Evolutionary conservation across 257 asterid genomes (phyloP).

Genomic region (Cordia subcordata): DNA sequence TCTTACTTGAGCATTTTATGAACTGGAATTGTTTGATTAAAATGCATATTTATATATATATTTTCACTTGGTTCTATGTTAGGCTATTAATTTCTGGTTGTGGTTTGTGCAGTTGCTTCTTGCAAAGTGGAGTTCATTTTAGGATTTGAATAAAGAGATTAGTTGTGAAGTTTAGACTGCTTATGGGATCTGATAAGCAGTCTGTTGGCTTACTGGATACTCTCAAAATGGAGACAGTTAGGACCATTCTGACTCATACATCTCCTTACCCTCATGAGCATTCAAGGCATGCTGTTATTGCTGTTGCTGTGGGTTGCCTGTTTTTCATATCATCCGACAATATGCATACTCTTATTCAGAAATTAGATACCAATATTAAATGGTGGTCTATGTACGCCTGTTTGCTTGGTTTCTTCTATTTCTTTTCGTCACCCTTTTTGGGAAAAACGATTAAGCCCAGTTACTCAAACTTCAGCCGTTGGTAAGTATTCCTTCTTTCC

Average conservation of each 20-base stretch:
- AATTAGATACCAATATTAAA: slow-evolving; percentile 91
- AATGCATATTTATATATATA: too few species aligned
- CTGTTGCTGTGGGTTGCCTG: slow-evolving; percentile 89
- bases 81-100: slow-evolving; percentile 1
- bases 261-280: slow-evolving; percentile 99
- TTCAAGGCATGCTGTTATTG: slow-evolving; percentile 90
- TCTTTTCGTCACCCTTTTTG: slow-evolving; percentile 93
- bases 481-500: slow-evolving; percentile 42
- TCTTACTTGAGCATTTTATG: too few species aligned
- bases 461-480: slow-evolving; percentile 93
- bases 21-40: too few species aligned
- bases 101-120: slow-evolving; percentile 25
- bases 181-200: slow-evolving; percentile 60
- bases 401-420: slow-evolving; percentile 96
- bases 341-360: slow-evolving; percentile 93
- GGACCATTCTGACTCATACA: slow-evolving; percentile 86
- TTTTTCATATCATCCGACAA: slow-evolving; percentile 97
- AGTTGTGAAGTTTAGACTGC: slow-evolving; percentile 18
- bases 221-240: slow-evolving; percentile 81
- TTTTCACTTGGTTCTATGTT: background rate
- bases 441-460: slow-evolving; percentile 97
- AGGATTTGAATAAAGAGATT: slow-evolving; percentile 21
- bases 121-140: slow-evolving; percentile 18
- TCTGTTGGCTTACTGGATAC: slow-evolving; percentile 67
- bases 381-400: slow-evolving; percentile 99